Evolutionary conservation across 345 rosid genomes (phyloP), one percentile per base, ranked within the genome.

Genomic region (Aethionema arabicum): DNA sequence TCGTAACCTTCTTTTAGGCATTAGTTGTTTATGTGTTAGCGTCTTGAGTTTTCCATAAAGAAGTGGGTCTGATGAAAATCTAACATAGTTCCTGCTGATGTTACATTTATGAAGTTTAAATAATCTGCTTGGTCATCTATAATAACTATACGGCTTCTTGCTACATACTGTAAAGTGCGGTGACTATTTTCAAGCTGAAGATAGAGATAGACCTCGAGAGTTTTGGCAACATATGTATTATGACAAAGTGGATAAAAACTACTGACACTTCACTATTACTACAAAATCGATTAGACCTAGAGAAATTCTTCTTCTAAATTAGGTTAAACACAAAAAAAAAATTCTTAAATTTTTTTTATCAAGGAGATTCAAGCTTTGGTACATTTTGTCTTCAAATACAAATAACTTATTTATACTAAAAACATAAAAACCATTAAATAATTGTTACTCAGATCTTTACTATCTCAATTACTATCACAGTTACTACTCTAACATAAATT

Each of bases 151-250:
- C 52, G 52, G 62, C 55, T 38, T 70, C 21, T 66, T 56, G 35
- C 49, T 50, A 72, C 75, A 90, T 96, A 79, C 56, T 31, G 78
- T 77, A 29, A 90, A 87, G 67, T 85, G 99, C 41, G 97, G 96
- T 39, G 90, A 90, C 46, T 93, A 93, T 74, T 85, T 83, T 75
- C 90, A 78, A 77, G 80, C 87, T 8, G 88, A 79, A 78, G 81
- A 81, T 76, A 87, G 88, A 69, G n/a, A n/a, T n/a, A n/a, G n/a
- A n/a, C 86, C 88, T 42, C 70, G 97, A 80, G 78, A 80, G 39
- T 82, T 90, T 77, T n/a, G 99, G 96, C 33, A 87, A 87, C 72
- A 80, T 84, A 53, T 74, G 71, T 65, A 31, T 78, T 12, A 59
- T 5, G 52, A 77, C 85, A 41, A 93, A 85, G 52, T 81, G 88